phyloP scores from a whole-genome alignment of 257 asterid genomes.

The Striga asiatica region DNA sequence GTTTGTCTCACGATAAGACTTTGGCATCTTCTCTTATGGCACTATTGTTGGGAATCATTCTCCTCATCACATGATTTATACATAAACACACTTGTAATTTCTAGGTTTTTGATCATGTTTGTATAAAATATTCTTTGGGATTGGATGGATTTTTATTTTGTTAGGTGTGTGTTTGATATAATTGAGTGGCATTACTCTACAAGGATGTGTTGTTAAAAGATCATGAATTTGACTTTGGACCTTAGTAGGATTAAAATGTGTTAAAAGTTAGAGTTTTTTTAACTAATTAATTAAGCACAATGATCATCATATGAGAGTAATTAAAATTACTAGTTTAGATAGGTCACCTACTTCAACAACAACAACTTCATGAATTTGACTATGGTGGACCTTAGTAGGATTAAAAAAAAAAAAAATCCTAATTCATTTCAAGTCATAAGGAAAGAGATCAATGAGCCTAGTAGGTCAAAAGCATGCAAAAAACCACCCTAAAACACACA shows the following conservation, averaged over 20 bases:
- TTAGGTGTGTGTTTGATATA: background rate
- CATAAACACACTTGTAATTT: background rate
- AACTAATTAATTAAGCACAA: background rate
- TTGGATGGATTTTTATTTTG: background rate
- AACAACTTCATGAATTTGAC: background rate
- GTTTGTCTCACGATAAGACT: background rate
- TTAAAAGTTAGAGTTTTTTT: no score
- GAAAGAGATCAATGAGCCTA: conserved; percentile 7
- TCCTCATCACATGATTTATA: background rate
- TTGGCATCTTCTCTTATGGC: conserved; percentile 15
- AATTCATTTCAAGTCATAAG: background rate
- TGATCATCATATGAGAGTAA: background rate
- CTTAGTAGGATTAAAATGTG: background rate
- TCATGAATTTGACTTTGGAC: conserved; percentile 16
- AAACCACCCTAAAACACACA: conserved; percentile 7
- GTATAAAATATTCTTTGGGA: conserved; percentile 1
- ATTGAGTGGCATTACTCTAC: conserved; percentile 1
- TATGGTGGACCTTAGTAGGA: no score
- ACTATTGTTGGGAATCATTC: conserved; percentile 19
- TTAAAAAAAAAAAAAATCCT: background rate
- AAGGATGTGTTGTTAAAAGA: background rate
- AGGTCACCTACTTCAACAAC: background rate
- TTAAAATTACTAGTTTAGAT: background rate
- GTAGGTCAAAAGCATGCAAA: conserved; percentile 23
- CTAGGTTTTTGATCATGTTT: background rate